phyloP scores from a whole-genome alignment of 257 asterid genomes.

The Solanum chmielewskii region DNA sequence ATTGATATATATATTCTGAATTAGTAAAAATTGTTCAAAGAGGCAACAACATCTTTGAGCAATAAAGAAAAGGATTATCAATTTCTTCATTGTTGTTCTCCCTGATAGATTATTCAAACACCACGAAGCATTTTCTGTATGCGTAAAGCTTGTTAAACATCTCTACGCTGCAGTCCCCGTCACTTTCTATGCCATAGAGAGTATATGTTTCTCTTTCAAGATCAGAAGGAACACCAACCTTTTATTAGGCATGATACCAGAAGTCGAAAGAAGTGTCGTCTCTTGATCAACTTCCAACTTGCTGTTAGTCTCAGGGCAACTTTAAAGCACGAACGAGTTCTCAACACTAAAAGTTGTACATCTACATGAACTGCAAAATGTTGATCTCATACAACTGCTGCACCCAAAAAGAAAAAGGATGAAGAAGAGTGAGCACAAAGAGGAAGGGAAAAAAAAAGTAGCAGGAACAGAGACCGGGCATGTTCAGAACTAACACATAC shows the following conservation, averaged over 20 bases:
- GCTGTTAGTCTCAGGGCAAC: neutral
- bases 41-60: neutral
- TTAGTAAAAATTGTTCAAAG: neutral
- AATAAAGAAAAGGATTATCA: neutral
- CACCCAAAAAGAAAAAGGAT: neutral
- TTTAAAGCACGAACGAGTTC: neutral
- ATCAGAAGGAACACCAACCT: neutral
- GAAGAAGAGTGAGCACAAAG: neutral
- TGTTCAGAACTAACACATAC: neutral
- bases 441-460: neutral
- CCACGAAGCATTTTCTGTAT: neutral
- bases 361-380: neutral
- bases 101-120: neutral
- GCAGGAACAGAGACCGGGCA: neutral
- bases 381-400: neutral
- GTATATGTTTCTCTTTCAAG: neutral
- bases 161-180: neutral
- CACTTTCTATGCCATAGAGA: neutral
- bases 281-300: neutral
- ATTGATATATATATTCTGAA: neutral
- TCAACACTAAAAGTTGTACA: neutral
- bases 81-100: neutral
- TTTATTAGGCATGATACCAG: neutral
- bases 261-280: neutral
- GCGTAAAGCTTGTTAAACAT: neutral